Base-by-base conservation (phyloP, 129 eudicot species). In the Flaveria brownii region DNA sequence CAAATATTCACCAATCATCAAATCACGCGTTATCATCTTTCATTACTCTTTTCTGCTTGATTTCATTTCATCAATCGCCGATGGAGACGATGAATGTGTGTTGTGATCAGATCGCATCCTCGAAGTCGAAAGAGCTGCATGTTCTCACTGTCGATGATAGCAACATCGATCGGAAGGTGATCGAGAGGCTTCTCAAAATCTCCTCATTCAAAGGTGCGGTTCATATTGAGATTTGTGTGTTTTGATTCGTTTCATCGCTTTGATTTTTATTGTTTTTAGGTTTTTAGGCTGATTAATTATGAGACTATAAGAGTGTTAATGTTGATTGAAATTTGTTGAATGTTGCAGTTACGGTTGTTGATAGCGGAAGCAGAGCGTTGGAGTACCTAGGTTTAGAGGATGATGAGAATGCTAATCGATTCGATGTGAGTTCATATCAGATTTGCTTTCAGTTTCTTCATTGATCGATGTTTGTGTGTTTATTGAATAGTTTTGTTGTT, bases 71-170 rank as follows among this genome's bases (percentile, higher is more conserved):
- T 64, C 54, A 72, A 60, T 75, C 77, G 7, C 14, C 72, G 5
- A 67, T 79, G 74, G 78, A 78, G 30, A 13, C 72, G 22, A 68
- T 57, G 11, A 56, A 75, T 6, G n/a, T 25, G 51, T 16, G 77
- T 23, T 75, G 66, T 52, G 75, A 70, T 54, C 69, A 73, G 11
- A 23, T 68, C 2, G 55, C 50, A 23, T 61, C 78, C 9, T 11
- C 82, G 11, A 81, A 55, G 0, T 64, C 78, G 0, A 77, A 79
- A 41, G 85, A 89, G 77, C 42, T 90, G 42, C 97, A 91, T 72
- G 98, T 94, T 49, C 91, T 94, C 0, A 97, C 98, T 23, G 98
- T 94, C 1, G 98, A 94, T 78, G 98, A 94, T 55, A 94, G 92
- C 62, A 80, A 78, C 68, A 88, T 91, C n/a, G 98, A 94, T 80